These are phyloP conservation scores for Globisporangium takayamanum DNA, from an alignment of 352 stramenopile genomes.

Conservation along the genomic window DNA sequence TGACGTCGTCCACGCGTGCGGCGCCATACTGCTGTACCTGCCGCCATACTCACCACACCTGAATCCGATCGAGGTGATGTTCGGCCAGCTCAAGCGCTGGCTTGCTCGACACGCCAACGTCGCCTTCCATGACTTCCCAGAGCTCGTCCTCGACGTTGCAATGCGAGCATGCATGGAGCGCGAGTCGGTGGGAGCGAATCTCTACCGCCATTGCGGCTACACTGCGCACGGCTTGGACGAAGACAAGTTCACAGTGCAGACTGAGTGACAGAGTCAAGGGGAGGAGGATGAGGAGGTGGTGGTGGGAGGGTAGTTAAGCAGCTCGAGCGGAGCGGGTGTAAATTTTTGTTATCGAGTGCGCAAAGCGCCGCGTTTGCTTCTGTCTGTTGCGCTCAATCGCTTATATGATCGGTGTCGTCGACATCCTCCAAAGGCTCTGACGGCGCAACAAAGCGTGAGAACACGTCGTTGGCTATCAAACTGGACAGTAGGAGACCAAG, in stretches of 20 bases:
- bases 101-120: slow-evolving; percentile 14
- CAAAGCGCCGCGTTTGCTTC: not conserved
- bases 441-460: not conserved
- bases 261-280: not conserved
- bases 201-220: not conserved
- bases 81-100: slow-evolving; percentile 18
- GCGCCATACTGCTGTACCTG: slow-evolving; percentile 12
- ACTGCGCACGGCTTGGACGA: not conserved
- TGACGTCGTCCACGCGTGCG: slow-evolving; percentile 8
- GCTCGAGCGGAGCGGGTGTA: not conserved
- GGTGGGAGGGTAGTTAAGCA: not conserved
- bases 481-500: not conserved
- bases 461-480: not conserved
- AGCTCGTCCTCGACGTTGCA: slow-evolving; percentile 8
- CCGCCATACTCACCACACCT: slow-evolving; percentile 20
- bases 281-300: not conserved
- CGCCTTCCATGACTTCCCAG: slow-evolving; percentile 4
- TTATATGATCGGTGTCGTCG: not conserved
- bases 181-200: not conserved
- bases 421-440: not conserved
- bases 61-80: slow-evolving; percentile 20
- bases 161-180: slow-evolving; percentile 15
- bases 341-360: not conserved
- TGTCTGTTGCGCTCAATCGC: not conserved
- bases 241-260: not conserved